Percentiles rank a stretch among this genome's conserved stretches.
These are phyloP conservation scores for Scenedesmus sp. DNA, from an alignment of 163 green algal genomes.

Conservation along the genomic window DNA sequence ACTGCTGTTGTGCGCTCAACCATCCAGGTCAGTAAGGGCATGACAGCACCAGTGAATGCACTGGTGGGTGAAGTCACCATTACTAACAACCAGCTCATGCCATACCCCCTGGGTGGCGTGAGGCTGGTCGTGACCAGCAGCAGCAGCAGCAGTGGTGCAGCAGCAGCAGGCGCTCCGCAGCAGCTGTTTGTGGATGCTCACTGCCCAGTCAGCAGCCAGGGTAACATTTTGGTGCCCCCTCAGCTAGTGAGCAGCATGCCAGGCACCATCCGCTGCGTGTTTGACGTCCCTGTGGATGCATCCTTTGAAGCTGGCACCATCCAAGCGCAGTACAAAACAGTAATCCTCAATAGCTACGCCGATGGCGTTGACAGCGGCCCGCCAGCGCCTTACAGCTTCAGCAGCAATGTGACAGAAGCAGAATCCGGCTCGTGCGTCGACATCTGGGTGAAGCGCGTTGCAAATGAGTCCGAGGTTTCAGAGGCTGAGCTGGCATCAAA, in stretches of 20 bases:
- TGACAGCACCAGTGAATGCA: neutral
- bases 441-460: conserved; percentile 4
- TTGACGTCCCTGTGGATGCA: neutral
- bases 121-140: conserved; percentile 20
- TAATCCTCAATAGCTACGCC: neutral
- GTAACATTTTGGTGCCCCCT: conserved; percentile 3
- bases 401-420: neutral
- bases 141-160: neutral
- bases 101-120: neutral
- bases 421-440: neutral
- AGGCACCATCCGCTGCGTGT: neutral
- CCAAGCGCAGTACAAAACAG: conserved; percentile 21
- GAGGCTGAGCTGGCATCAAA: conserved; percentile 14
- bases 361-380: conserved; percentile 5
- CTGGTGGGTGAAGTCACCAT: conserved; percentile 19
- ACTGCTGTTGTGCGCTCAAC: neutral
- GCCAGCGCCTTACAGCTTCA: conserved; percentile 3
- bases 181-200: conserved; percentile 4
- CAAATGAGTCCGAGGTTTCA: neutral
- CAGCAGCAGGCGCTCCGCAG: neutral
- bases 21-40: conserved; percentile 18
- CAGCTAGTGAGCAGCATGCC: conserved; percentile 10
- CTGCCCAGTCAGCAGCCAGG: conserved; percentile 5
- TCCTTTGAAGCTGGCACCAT: neutral
- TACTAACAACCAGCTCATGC: conserved; percentile 19